A percentile compares a stretch with the other conserved stretches of the same genome.
These are phyloP conservation scores for Aristolochia contorta DNA, from an alignment of 164 flowering plant species.

Conservation along the genomic window DNA sequence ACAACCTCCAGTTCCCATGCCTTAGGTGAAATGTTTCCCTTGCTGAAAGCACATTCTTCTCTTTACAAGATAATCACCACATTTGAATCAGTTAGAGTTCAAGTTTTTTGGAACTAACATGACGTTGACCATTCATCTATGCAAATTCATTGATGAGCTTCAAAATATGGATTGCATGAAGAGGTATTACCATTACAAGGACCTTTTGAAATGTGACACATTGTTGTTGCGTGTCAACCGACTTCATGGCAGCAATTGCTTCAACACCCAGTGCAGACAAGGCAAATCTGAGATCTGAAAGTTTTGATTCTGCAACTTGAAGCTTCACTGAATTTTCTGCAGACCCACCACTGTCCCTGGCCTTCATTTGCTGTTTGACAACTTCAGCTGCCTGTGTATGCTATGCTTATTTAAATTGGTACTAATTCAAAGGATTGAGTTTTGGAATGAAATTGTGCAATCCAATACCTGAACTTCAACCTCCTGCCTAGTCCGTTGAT, in stretches of 20 bases:
- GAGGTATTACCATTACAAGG: slow-evolving; percentile 37
- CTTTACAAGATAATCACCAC: neutral
- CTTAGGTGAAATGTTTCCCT: neutral
- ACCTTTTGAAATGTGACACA: slow-evolving; percentile 41
- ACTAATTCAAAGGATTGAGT: neutral
- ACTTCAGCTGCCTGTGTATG: slow-evolving; percentile 53
- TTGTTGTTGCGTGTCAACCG: slow-evolving; percentile 72
- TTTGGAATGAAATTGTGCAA: too few relatives aligned
- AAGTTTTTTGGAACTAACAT: neutral
- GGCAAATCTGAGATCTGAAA: slow-evolving; percentile 44
- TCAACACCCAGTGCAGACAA: slow-evolving; percentile 53
- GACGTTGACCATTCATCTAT: neutral
- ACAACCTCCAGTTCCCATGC: too few relatives aligned
- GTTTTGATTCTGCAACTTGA: slow-evolving; percentile 50
- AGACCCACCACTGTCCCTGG: slow-evolving; percentile 34
- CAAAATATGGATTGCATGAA: neutral
- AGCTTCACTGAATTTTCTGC: slow-evolving; percentile 41
- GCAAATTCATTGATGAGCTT: too few relatives aligned
- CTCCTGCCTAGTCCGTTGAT: slow-evolving; percentile 54
- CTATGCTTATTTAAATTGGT: slow-evolving; percentile 6
- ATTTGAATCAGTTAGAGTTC: too few relatives aligned
- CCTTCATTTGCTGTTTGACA: slow-evolving; percentile 39
- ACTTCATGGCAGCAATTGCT: slow-evolving; percentile 60
- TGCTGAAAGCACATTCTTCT: neutral
- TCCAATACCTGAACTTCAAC: slow-evolving; percentile 56